Percentiles rank a stretch among this genome's conserved stretches.
Conservation (phyloP, 2,329 filamentous ascomycete species). For the Epichloe amarillans region DNA sequence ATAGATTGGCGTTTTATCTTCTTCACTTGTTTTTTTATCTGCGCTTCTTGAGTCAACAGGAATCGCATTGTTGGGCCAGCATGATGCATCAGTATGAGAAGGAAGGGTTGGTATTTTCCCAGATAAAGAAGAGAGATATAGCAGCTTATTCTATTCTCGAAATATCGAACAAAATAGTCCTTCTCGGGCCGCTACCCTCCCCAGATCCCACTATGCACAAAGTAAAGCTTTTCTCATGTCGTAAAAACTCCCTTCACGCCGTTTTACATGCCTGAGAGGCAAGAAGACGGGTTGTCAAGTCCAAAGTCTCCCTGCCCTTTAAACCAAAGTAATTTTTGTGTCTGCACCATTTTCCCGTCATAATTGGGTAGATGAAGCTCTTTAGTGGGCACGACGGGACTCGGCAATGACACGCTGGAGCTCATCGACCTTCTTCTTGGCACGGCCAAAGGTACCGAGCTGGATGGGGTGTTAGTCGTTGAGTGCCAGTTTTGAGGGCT, state of each 20-base stretch:
- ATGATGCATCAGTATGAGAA: neutral
- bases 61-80: no score
- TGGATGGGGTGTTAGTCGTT: slow-evolving; percentile 24
- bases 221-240: neutral
- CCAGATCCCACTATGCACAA: neutral
- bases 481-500: slow-evolving; percentile 2
- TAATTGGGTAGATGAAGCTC: neutral
- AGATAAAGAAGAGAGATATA: neutral
- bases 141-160: slow-evolving; percentile 1
- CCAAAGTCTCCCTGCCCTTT: neutral
- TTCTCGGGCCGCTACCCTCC: neutral
- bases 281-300: neutral
- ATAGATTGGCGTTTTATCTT: neutral
- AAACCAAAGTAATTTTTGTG: neutral
- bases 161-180: slow-evolving; percentile 1
- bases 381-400: slow-evolving; percentile 60
- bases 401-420: slow-evolving; percentile 96
- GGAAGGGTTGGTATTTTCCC: slow-evolving; percentile 1
- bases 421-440: slow-evolving; percentile 99
- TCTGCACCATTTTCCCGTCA: neutral
- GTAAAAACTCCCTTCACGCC: slow-evolving; percentile 1
- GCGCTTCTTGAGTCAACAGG: neutral
- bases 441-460: slow-evolving; percentile 97
- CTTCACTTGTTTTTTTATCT: neutral
- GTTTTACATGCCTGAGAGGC: slow-evolving; percentile 1